phyloP scores from a whole-genome alignment of 176 grass and related monocot species.

The Musa schizocarpa region DNA sequence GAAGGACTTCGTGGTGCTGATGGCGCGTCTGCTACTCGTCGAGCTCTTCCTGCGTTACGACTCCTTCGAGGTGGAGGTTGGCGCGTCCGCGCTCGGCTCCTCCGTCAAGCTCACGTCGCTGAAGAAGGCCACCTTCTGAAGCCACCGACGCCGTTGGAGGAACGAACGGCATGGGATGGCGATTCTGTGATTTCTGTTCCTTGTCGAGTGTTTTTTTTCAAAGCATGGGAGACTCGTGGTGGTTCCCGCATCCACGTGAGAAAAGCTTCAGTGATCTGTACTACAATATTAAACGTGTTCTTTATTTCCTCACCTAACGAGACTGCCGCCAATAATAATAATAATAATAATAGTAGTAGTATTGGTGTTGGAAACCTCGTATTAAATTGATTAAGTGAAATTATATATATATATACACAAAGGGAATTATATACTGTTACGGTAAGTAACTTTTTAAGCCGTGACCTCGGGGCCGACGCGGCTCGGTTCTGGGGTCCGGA shows the following conservation, averaged over 20 bases:
- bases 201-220: background rate
- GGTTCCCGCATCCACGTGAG: background rate
- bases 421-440: no score
- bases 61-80: conserved; percentile 87
- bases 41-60: conserved; percentile 92
- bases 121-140: conserved; percentile 82
- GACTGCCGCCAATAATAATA: background rate
- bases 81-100: conserved; percentile 56
- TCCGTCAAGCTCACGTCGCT: conserved; percentile 83
- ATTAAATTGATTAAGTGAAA: no score
- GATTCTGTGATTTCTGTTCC: background rate
- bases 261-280: background rate
- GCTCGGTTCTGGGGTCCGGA: no score
- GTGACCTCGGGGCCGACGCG: no score
- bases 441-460: no score
- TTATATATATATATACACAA: no score
- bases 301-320: background rate
- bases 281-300: no score
- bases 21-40: conserved; percentile 81
- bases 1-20: conserved; percentile 89
- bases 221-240: background rate
- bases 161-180: background rate
- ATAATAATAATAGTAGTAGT: no score
- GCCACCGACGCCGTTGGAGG: background rate
- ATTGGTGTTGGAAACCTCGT: no score